Evolutionary conservation across 805 yeast species (phyloP).

Genomic region (Spathaspora sp.): DNA sequence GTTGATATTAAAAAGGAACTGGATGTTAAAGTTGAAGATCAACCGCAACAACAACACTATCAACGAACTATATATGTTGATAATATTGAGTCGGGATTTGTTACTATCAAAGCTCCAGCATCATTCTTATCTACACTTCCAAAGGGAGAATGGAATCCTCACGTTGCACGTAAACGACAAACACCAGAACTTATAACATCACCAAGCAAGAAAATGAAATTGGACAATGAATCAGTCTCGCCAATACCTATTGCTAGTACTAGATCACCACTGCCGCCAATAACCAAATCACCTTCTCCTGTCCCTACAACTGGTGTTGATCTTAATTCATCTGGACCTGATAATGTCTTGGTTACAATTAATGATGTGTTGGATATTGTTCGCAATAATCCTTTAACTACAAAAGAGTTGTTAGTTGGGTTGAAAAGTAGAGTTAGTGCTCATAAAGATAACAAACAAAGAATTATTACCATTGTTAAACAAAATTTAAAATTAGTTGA

Average conservation of each 20-base stretch:
- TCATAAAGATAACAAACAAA: slow-evolving; percentile 59
- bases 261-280: neutral
- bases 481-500: slow-evolving; percentile 53
- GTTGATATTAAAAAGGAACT: slow-evolving; percentile 5
- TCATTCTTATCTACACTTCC: slow-evolving; percentile 65
- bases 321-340: slow-evolving; percentile 34
- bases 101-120: slow-evolving; percentile 62
- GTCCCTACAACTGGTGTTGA: slow-evolving; percentile 14
- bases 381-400: slow-evolving; percentile 51
- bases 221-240: slow-evolving; percentile 22
- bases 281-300: slow-evolving; percentile 13
- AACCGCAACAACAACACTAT: neutral
- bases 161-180: slow-evolving; percentile 38
- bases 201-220: slow-evolving; percentile 38
- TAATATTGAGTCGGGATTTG: slow-evolving; percentile 35
- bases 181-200: slow-evolving; percentile 16
- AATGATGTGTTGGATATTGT: slow-evolving; percentile 69
- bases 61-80: slow-evolving; percentile 21
- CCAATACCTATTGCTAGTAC: slow-evolving; percentile 7
- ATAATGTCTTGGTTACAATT: slow-evolving; percentile 53
- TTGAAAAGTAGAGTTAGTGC: slow-evolving; percentile 60
- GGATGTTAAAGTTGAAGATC: slow-evolving; percentile 3
- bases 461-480: slow-evolving; percentile 56
- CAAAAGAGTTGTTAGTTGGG: slow-evolving; percentile 58
- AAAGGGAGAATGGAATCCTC: slow-evolving; percentile 82